phyloP scores from a whole-genome alignment of 768 basidiomycete genomes.

The Coprinopsis strossmayeri region DNA sequence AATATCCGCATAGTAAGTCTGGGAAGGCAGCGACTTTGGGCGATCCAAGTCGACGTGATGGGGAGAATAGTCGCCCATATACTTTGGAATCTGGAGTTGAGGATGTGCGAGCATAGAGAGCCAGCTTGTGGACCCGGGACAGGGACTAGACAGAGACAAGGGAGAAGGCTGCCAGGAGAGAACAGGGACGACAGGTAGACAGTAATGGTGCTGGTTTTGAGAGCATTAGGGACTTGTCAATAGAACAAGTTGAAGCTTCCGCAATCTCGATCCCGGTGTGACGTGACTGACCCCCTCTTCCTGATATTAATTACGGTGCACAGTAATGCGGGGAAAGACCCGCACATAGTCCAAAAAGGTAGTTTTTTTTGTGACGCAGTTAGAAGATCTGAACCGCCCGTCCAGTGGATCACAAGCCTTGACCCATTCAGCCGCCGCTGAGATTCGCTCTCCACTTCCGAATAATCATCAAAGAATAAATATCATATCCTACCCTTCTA shows the following conservation, averaged over 20 bases:
- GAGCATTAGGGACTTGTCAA: slow-evolving; percentile 17
- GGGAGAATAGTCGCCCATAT: slow-evolving; percentile 12
- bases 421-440: slow-evolving; percentile 11
- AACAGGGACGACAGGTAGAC: slow-evolving; percentile 7
- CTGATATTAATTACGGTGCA: slow-evolving; percentile 16
- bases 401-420: slow-evolving; percentile 1
- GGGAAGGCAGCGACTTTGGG: slow-evolving; percentile 16
- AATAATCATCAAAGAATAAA: slow-evolving; percentile 22
- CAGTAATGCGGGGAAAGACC: slow-evolving; percentile 11
- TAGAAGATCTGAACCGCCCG: slow-evolving; percentile 5
- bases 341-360: slow-evolving; percentile 11
- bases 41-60: slow-evolving; percentile 11
- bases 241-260: slow-evolving; percentile 15
- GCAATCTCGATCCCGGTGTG: slow-evolving; percentile 25
- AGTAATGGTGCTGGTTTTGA: slow-evolving; percentile 18
- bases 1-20: slow-evolving; percentile 12
- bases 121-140: background rate
- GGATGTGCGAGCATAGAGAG: slow-evolving; percentile 16
- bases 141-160: background rate
- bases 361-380: slow-evolving; percentile 9
- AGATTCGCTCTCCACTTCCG: slow-evolving; percentile 17
- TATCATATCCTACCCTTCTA: slow-evolving; percentile 24
- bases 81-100: slow-evolving; percentile 17
- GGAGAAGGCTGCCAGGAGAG: slow-evolving; percentile 10
- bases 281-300: slow-evolving; percentile 21